phyloP scores from a whole-genome alignment of 139 green algal genomes.

The Trebouxia sp. region DNA sequence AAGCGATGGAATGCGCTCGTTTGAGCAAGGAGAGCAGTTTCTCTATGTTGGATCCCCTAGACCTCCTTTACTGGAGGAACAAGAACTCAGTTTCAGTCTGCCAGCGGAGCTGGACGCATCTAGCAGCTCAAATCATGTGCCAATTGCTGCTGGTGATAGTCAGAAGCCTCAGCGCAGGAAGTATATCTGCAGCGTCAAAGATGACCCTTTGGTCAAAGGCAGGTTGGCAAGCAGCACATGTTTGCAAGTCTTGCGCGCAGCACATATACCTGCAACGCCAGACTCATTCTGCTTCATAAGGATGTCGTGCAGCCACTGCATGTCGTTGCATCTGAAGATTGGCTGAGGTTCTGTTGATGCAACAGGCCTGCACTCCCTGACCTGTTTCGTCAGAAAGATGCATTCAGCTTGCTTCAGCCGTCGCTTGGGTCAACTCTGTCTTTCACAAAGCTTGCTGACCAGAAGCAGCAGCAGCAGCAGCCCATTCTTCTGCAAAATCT shows the following conservation, averaged over 20 bases:
- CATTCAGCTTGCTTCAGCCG: constrained; percentile 7
- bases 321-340: no score
- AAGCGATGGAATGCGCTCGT: not conserved
- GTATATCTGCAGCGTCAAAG: constrained; percentile 6
- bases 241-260: not conserved
- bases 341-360: not conserved
- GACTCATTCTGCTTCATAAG: no score
- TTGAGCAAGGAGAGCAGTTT: not conserved
- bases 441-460: not conserved
- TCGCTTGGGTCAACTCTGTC: not conserved
- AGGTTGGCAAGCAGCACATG: not conserved
- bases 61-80: not conserved
- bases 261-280: not conserved
- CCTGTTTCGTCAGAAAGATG: constrained; percentile 17
- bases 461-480: not conserved
- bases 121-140: not conserved
- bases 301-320: no score
- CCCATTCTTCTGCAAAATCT: constrained; percentile 2
- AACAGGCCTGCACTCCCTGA: constrained; percentile 11
- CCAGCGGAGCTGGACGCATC: not conserved
- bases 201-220: constrained; percentile 19
- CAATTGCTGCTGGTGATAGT: no score
- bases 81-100: not conserved
- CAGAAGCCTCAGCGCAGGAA: not conserved
- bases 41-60: not conserved